These are phyloP conservation scores for Neofusicoccum cordaticola DNA, from an alignment of 2,329 filamentous ascomycete species.

Conservation along the genomic window DNA sequence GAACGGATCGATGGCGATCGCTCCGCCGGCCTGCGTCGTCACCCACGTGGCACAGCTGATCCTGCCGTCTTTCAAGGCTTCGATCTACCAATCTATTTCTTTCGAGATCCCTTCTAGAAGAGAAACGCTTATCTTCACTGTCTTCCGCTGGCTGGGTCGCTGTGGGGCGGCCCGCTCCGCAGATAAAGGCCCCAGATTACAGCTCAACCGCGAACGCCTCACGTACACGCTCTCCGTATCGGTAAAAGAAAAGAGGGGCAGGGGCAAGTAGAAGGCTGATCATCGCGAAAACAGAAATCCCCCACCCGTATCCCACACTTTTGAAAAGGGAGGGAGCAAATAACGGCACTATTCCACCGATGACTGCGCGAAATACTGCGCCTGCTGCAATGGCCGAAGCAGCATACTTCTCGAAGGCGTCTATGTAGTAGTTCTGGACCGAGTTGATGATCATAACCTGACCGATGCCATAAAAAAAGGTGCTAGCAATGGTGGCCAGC, in stretches of 20 bases:
- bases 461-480: conserved; percentile 51
- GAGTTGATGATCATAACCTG: conserved; percentile 54
- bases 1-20: neutral
- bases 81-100: neutral
- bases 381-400: conserved; percentile 51
- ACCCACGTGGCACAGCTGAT: conserved; percentile 3
- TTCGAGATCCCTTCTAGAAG: neutral
- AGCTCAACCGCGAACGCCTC: conserved; percentile 41
- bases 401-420: conserved; percentile 51
- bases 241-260: conserved; percentile 50
- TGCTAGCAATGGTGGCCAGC: conserved; percentile 40
- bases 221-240: conserved; percentile 46
- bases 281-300: conserved; percentile 50
- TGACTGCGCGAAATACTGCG: conserved; percentile 45
- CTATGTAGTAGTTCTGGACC: conserved; percentile 56
- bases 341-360: conserved; percentile 48
- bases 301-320: conserved; percentile 49
- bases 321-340: conserved; percentile 46
- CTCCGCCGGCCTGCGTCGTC: neutral
- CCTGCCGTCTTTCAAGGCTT: neutral
- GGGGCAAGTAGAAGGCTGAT: conserved; percentile 45
- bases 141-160: neutral
- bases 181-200: neutral
- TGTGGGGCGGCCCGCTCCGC: neutral
- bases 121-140: neutral